Base-by-base conservation (phyloP, 2,329 filamentous ascomycete genomes). In the Ophioceras dolichostomum region DNA sequence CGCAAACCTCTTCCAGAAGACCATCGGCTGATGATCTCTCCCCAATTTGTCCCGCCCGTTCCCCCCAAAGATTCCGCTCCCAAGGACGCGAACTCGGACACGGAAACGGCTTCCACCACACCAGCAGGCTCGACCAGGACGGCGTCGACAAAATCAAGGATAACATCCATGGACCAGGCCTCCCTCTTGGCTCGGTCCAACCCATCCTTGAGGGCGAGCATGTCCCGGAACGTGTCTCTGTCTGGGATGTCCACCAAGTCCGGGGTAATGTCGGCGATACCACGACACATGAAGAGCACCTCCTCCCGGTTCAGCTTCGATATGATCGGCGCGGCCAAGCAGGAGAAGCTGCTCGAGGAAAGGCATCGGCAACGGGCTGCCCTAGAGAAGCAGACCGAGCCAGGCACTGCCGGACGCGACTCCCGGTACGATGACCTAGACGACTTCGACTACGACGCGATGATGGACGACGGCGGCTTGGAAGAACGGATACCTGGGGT, bases 221-320 rank as follows among this genome's bases (percentile, higher is more conserved):
- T 62, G 13, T 73, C 74, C 1, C 64, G 69, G 27, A 69, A 73
- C 38, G 51, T 65, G 3, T 77, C 70, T n/a, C 41, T 66, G 1
- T 68, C 70, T 0, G 64, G 63, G 4, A 51, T 61, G 10, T 72
- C 70, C 0, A 52, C 52, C 8, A 64, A 61, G 38, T 60, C 62
- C 24, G 55, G 61, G 2, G 53, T 45, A 4, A 36, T 65, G 2
- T 70, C 67, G 6, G 64, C 68, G 1, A 42, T 79, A 24, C 76
- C 75, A 3, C 70, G 61, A 41, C 75, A 79, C 43, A 79, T 80
- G 75, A 80, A 79, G 56, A 87, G 82, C 52, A 83, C 79, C 10
- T 83, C 83, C 0, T 86, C 81, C 0, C 67, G 83, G 12, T 88
- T 89, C 51, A 88, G 83, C 48, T 89, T 89, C 49, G 35, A 37